These are phyloP conservation scores for Erodium moschatum DNA, from an alignment of 441 rosid species.

Conservation along the genomic window DNA sequence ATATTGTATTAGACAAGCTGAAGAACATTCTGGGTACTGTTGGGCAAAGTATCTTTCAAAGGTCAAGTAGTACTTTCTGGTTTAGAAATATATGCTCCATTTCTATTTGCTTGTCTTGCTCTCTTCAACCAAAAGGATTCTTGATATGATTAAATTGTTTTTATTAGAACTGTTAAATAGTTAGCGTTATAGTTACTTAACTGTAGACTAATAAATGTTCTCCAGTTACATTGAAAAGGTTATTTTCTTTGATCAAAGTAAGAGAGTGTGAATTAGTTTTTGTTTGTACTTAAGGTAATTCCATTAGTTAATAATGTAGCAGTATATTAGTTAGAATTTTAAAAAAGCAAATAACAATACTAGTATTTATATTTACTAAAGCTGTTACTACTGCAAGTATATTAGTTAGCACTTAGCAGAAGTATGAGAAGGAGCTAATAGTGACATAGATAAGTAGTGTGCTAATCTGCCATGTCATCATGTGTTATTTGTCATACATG, in stretches of 20 bases:
- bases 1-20: conserved; percentile 87
- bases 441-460: background rate
- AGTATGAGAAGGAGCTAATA: conserved; percentile 8
- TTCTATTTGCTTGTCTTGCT: background rate
- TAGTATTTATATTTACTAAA: background rate
- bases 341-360: no score
- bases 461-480: background rate
- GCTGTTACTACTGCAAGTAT: conserved; percentile 1
- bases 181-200: background rate
- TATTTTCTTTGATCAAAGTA: background rate
- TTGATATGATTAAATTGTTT: background rate
- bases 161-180: conserved; percentile 1
- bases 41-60: conserved; percentile 73
- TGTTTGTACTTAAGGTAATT: background rate
- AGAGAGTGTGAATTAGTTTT: background rate
- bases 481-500: background rate
- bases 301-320: conserved; percentile 5
- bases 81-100: conserved; percentile 2
- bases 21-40: conserved; percentile 79
- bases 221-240: background rate
- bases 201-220: background rate
- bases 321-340: no score
- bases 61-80: conserved; percentile 35
- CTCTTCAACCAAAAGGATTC: conserved; percentile 6
- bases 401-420: background rate